Conservation (phyloP, 1,284 basidiomycete species). For the Tranzscheliella williamsii region DNA sequence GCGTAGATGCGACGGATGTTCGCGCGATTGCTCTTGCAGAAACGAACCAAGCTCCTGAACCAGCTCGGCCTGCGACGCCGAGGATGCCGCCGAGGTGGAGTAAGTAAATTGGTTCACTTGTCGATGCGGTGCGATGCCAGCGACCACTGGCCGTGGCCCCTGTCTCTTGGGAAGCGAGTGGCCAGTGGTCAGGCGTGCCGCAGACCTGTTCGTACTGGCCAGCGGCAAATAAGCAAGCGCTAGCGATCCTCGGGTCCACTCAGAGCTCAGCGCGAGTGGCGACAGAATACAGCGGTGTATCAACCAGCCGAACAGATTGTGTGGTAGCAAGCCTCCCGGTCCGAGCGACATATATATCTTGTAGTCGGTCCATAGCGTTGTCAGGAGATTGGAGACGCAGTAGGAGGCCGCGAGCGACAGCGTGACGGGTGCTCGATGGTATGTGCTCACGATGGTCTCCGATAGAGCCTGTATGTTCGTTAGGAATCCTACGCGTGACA, state of each 20-base stretch:
- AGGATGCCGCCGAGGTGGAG: no score
- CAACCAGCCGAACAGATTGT: constrained; percentile 34
- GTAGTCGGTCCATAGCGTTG: constrained; percentile 23
- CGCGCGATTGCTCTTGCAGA: no score
- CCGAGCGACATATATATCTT: constrained; percentile 25
- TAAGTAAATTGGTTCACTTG: constrained; percentile 21
- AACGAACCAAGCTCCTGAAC: no score
- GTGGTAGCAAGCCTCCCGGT: constrained; percentile 23
- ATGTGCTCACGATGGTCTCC: constrained; percentile 10
- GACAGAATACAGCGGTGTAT: constrained; percentile 25
- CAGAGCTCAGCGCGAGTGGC: constrained; percentile 11
- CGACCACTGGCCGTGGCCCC: constrained; percentile 8
- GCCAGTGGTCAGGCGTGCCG: no score
- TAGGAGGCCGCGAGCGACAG: constrained; percentile 22
- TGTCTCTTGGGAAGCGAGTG: constrained; percentile 5
- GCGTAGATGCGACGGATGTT: constrained; percentile 32
- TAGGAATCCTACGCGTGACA: no score
- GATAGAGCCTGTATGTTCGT: no score
- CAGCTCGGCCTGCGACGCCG: no score
- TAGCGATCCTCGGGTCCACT: constrained; percentile 6
- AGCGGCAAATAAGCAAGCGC: not conserved
- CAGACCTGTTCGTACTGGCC: no score
- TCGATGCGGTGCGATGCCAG: constrained; percentile 24
- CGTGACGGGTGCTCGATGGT: constrained; percentile 21
- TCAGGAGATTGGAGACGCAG: constrained; percentile 15